Evolutionary conservation across 257 asterid genomes (phyloP), one percentile per base, ranked within the genome.

Genomic region (Coffea canephora): DNA sequence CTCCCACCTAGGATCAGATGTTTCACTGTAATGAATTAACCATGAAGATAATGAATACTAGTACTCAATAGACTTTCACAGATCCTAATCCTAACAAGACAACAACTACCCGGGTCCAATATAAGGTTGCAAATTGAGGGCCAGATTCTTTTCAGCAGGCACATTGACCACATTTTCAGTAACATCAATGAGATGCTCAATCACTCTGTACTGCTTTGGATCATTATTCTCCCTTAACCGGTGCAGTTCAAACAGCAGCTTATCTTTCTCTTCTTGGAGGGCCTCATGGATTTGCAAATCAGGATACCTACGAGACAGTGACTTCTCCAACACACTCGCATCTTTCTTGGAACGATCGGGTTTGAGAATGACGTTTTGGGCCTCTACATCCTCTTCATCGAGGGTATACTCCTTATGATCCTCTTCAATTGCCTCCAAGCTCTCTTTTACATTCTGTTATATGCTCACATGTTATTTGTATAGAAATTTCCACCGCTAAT

Each of bases 111-210:
- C 39, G 18, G 84, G 54, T 64, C 68, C 77, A 36, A 57, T 69
- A 46, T 70, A 59, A 59, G 69, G 76, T 46, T 81, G 81, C 10
- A 34, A 1, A 14, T 48, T 62, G 66, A 81, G 81, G 12, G 61
- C 50, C 27, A 81, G 77, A 69, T 54, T 39, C 77, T 76, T 76
- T 62, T 81, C 84, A 69, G 69, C 71, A 16, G 77, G 77, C 67
- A 57, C 67, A 75, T 67, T 81, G 12, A 81, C 45, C 21, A 81
- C 57, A 69, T 75, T 81, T 55, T 81, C 76, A 4, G 84, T 81
- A 71, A 81, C 84, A n/a, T 75, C 84, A 55, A 81, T 74, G 61
- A 75, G 84, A 68, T 81, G 84, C 64, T 81, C 80, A 75, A 81
- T 69, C 15, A 75, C 69, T 52, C 71, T 67, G 50, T 77, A 75